Evolutionary conservation across 1,139 yeast genomes (phyloP), one percentile per base, ranked within the genome.

Genomic region (Nakaseomyces sp.): DNA sequence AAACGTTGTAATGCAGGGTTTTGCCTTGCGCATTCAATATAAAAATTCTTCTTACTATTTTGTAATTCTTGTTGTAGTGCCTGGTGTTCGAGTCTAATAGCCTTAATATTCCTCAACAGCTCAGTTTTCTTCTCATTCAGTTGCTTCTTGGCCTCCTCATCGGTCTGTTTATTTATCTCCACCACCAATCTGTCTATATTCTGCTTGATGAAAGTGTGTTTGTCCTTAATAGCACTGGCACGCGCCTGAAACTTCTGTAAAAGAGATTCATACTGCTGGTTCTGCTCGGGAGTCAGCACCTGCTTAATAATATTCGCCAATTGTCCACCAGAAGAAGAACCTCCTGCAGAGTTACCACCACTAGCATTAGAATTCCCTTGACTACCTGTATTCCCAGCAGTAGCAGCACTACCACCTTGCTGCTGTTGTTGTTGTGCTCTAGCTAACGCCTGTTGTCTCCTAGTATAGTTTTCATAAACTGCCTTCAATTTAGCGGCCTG

Each of bases 401-500:
- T n/a, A n/a, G n/a, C n/a, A n/a, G n/a, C n/a, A n/a, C n/a, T n/a
- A n/a, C n/a, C n/a, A n/a, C n/a, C n/a, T n/a, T n/a, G n/a, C 15
- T 24, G 22, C 16, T 26, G 15, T 5, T 25, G 36, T 16, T 19
- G 35, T 18, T 39, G 32, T 13, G 28, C 36, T 15, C 36, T 18
- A 22, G 31, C 52, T 55, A 64, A 44, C 73, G 52, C 55, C 44
- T 53, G 60, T 43, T 58, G 62, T 43, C 57, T 52, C 35, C 50
- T 54, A 15, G 51, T 54, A 41, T 54, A 58, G 20, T 55, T 58
- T 24, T 60, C 64, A 45, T 60, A 61, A 9, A 58, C 47, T 4
- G 61, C 54, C 48, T 60, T 61, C 52, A 85, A 78, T 46, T 75
- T 75, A 45, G 83, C 83, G 2, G 91, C 93, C 48, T 77, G 79